Evolutionary conservation across 371 early-diverging fungal species (phyloP).

Genomic region (Rhizopus sp.): DNA sequence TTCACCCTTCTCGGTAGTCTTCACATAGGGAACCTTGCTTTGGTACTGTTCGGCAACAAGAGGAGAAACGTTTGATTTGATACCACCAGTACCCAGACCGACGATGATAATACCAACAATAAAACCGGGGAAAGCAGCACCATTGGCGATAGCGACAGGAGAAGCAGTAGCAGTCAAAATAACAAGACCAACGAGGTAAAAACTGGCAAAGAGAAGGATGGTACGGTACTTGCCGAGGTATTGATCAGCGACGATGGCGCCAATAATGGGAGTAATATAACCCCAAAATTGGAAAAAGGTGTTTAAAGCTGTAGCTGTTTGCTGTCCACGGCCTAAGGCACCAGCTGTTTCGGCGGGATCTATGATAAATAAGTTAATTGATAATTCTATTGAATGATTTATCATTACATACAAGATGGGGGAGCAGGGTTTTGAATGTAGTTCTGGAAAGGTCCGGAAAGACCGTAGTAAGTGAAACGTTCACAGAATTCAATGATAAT

Average conservation of each 20-base stretch:
- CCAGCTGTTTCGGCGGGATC: constrained; percentile 50
- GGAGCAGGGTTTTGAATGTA: constrained; percentile 57
- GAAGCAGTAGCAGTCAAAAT: constrained; percentile 68
- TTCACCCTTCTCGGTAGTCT: constrained; percentile 26
- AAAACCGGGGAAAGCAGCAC: constrained; percentile 66
- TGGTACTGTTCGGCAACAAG: constrained; percentile 54
- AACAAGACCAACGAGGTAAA: constrained; percentile 71
- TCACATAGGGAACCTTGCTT: constrained; percentile 33
- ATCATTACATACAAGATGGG: constrained; percentile 28
- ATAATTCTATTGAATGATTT: background rate
- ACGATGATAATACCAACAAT: constrained; percentile 69
- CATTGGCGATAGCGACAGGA: constrained; percentile 49
- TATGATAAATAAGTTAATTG: constrained; percentile 6
- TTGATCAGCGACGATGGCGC: constrained; percentile 82
- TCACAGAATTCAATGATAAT: constrained; percentile 59
- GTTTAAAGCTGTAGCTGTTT: constrained; percentile 66
- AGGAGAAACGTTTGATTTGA: constrained; percentile 54
- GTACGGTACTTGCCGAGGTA: constrained; percentile 83
- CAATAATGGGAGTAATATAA: constrained; percentile 79
- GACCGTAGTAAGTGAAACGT: constrained; percentile 80
- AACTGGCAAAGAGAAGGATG: constrained; percentile 63
- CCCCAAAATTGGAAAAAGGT: constrained; percentile 83
- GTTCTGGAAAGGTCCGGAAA: constrained; percentile 69
- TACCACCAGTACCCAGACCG: constrained; percentile 61
- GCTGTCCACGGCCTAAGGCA: constrained; percentile 52